These are phyloP conservation scores for Trifolium pratense DNA, from an alignment of 306 rosid species.

Conservation along the genomic window DNA sequence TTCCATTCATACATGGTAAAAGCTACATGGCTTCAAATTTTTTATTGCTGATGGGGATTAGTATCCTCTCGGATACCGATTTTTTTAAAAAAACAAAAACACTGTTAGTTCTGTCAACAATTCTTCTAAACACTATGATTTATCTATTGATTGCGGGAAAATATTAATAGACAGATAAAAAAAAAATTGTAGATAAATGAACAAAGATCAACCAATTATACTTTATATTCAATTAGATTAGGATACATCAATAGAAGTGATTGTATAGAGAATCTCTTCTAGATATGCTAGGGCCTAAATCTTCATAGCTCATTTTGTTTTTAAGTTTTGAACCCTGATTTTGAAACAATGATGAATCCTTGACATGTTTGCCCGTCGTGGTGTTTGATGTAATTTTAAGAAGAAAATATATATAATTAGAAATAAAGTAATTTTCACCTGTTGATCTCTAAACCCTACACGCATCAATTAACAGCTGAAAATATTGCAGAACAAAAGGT, in stretches of 20 bases:
- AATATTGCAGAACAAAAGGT: not conserved
- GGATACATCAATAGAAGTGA: not conserved
- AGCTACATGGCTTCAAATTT: too few relatives aligned
- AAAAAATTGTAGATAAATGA: too few relatives aligned
- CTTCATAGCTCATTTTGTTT: not conserved
- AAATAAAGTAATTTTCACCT: not conserved
- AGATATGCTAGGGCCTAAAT: not conserved
- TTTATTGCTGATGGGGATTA: too few relatives aligned
- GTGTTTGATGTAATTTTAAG: not conserved
- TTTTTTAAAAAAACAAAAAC: too few relatives aligned
- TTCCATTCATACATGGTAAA: not conserved
- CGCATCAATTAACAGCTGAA: not conserved
- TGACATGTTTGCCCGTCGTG: not conserved
- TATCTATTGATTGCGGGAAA: not conserved
- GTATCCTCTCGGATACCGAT: too few relatives aligned
- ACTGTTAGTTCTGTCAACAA: not conserved
- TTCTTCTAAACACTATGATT: not conserved
- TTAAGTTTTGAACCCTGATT: not conserved
- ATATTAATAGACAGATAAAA: not conserved
- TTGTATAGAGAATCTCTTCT: constrained; percentile 2
- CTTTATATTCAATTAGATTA: too few relatives aligned
- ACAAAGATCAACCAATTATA: not conserved
- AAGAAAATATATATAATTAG: not conserved
- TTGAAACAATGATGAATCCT: constrained; percentile 5
- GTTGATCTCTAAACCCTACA: not conserved